Evolutionary conservation across 306 rosid species (phyloP).

Genomic region (Vachellia pachyceras): DNA sequence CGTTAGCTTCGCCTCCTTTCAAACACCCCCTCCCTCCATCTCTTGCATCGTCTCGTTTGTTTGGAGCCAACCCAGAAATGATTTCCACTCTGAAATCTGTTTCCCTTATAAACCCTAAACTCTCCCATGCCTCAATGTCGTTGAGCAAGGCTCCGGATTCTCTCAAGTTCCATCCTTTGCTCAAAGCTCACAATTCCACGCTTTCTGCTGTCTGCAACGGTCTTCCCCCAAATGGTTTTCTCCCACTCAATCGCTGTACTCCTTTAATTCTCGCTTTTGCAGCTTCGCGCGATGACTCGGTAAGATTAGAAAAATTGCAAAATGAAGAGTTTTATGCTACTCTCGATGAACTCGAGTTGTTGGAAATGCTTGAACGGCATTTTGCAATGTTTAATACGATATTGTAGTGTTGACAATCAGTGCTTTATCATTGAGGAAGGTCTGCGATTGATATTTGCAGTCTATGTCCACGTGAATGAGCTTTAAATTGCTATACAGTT

Average conservation of each 20-base stretch:
- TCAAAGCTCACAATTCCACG: conserved; percentile 42
- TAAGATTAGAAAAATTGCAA: conserved; percentile 30
- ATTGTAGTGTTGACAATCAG: background rate
- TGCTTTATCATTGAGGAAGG: conserved; percentile 1
- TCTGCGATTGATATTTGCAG: background rate
- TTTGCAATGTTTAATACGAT: conserved; percentile 14
- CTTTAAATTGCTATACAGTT: background rate
- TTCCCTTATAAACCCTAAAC: conserved; percentile 68
- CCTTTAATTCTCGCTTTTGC: conserved; percentile 52
- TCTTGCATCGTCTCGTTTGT: background rate
- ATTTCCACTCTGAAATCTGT: conserved; percentile 61
- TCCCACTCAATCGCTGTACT: conserved; percentile 41
- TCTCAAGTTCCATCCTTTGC: conserved; percentile 54
- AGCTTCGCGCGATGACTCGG: conserved; percentile 72
- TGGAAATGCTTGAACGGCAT: background rate
- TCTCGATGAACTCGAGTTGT: background rate
- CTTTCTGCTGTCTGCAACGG: conserved; percentile 31
- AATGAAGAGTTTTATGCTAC: background rate
- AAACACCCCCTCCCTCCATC: background rate
- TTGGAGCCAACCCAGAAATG: conserved; percentile 34
- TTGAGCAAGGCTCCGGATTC: conserved; percentile 37
- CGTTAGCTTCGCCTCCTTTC: conserved; percentile 45
- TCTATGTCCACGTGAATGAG: background rate
- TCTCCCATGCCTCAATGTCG: conserved; percentile 32
- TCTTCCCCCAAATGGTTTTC: conserved; percentile 37